Percentiles rank a stretch among this genome's conserved stretches.
These are phyloP conservation scores for Apostasia shenzhenica DNA, from an alignment of 106 monocot species.

Conservation along the genomic window DNA sequence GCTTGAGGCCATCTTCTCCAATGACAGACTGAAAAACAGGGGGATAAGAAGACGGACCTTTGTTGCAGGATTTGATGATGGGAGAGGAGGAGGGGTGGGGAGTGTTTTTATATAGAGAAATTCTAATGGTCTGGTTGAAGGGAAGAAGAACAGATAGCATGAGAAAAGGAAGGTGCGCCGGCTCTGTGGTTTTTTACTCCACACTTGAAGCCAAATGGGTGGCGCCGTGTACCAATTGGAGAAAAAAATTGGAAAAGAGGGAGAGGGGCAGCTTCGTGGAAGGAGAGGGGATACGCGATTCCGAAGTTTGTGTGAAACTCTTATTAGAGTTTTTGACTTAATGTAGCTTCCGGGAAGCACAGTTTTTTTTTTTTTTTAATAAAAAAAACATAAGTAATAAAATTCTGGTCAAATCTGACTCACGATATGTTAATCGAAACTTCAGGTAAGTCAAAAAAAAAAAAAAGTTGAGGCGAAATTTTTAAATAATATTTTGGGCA, in stretches of 20 bases:
- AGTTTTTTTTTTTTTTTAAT: too few species aligned
- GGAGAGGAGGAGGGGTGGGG: background rate
- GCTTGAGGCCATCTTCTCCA: slow-evolving; percentile 1
- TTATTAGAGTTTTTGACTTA: too few species aligned
- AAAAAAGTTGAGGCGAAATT: too few species aligned
- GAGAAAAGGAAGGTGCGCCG: background rate
- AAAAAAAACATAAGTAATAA: too few species aligned
- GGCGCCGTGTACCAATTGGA: background rate
- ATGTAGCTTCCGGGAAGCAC: too few species aligned
- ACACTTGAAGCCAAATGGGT: background rate
- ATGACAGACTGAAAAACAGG: background rate
- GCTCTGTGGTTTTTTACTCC: background rate
- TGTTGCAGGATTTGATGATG: background rate
- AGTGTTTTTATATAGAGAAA: background rate
- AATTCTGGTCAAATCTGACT: too few species aligned
- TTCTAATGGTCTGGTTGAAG: background rate
- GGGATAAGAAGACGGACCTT: background rate
- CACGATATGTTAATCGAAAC: too few species aligned
- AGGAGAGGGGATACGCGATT: background rate
- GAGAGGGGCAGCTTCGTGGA: background rate
- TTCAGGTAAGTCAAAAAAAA: too few species aligned
- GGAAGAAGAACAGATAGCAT: background rate
- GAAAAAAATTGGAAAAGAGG: background rate
- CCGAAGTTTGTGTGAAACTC: too few species aligned
- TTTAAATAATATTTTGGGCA: too few species aligned